Conservation (phyloP, 176 grass and related monocot species). For the Olyra latifolia region DNA sequence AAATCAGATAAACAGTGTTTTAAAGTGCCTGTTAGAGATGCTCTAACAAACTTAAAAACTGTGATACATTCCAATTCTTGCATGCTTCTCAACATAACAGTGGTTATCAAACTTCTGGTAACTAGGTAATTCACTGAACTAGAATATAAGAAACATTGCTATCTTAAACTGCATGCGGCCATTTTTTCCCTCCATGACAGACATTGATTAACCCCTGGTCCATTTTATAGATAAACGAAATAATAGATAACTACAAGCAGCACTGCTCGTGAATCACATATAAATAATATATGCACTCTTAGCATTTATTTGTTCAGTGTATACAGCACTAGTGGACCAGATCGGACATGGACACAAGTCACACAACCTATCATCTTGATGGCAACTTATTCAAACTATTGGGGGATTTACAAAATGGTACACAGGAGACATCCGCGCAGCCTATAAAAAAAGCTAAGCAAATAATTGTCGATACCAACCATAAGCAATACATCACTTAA, state of each 20-base stretch:
- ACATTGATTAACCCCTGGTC: not conserved
- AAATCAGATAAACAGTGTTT: too few relatives aligned
- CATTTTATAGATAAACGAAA: not conserved
- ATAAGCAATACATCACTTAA: not conserved
- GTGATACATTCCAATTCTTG: not conserved
- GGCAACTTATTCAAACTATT: not conserved
- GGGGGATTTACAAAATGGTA: not conserved
- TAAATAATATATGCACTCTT: not conserved
- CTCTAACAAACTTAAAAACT: not conserved
- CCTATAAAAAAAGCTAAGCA: not conserved
- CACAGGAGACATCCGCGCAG: not conserved
- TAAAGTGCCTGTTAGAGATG: too few relatives aligned
- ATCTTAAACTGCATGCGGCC: not conserved
- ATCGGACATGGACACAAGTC: not conserved
- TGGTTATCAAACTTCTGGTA: not conserved
- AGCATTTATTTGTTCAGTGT: not conserved
- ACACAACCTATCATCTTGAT: not conserved
- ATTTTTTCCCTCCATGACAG: not conserved
- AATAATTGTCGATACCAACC: not conserved
- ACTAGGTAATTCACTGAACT: not conserved
- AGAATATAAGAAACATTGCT: not conserved
- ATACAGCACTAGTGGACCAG: not conserved
- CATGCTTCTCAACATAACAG: conserved; percentile 8
- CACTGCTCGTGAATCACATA: not conserved
- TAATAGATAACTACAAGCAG: not conserved